phyloP scores from a whole-genome alignment of 75 land plant genomes.

The Sequoiadendron giganteum region DNA sequence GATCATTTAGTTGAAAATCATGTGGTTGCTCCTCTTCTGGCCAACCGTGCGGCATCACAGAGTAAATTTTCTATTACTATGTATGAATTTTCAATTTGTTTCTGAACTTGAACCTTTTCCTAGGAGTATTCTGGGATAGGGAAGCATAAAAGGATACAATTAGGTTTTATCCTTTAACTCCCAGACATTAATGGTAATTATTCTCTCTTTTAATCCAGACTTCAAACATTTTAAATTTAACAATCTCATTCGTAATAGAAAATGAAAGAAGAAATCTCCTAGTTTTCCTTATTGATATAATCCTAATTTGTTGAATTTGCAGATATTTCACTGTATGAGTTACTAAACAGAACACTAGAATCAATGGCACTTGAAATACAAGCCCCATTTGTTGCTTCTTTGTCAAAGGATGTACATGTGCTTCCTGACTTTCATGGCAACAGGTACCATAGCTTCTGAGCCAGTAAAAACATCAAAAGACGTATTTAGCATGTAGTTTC shows the following conservation, averaged over 20 bases:
- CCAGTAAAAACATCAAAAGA: not conserved
- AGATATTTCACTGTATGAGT: conserved; percentile 74
- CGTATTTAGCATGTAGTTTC: not conserved
- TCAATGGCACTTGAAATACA: conserved; percentile 47
- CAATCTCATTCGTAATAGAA: not conserved
- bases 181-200: not conserved
- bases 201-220: not conserved
- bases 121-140: not conserved
- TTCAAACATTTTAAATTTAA: not conserved
- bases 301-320: conserved; percentile 10
- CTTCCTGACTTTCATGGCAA: conserved; percentile 96
- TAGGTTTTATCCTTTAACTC: not conserved
- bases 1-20: conserved; percentile 86
- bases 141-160: not conserved
- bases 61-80: conserved; percentile 28
- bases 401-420: conserved; percentile 83
- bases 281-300: not conserved
- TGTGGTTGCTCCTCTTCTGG: conserved; percentile 70
- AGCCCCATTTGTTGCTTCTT: conserved; percentile 71
- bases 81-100: not conserved
- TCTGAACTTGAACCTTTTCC: not conserved
- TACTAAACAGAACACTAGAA: conserved; percentile 74
- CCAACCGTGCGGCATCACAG: conserved; percentile 86
- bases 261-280: not conserved
- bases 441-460: conserved; percentile 44